Evolutionary conservation across 176 grass and related monocot species (phyloP).

Genomic region (Musa itinerans): DNA sequence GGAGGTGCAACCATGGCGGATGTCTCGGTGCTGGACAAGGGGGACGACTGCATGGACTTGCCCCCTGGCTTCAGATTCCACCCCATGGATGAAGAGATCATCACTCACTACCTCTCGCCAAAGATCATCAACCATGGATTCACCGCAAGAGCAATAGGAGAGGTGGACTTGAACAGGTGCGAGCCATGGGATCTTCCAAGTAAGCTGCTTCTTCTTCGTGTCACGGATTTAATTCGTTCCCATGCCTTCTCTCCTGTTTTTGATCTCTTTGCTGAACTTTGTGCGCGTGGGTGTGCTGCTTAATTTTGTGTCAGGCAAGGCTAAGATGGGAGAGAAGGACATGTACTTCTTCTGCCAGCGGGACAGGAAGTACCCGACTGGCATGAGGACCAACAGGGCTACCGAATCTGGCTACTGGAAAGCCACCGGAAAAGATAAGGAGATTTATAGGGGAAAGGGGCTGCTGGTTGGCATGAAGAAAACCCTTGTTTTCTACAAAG

Average conservation of each 20-base stretch:
- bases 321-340: conserved; percentile 91
- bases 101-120: conserved; percentile 70
- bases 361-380: conserved; percentile 94
- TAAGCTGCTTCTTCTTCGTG: background rate
- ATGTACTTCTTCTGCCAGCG: conserved; percentile 92
- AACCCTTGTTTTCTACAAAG: conserved; percentile 96
- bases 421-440: conserved; percentile 96
- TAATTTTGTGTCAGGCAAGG: conserved; percentile 30
- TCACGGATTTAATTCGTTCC: background rate
- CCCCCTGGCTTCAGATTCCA: conserved; percentile 92
- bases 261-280: background rate
- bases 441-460: conserved; percentile 51
- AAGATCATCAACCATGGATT: conserved; percentile 49
- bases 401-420: conserved; percentile 88
- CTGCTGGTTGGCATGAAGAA: conserved; percentile 96
- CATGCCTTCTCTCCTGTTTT: background rate
- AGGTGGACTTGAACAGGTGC: conserved; percentile 91
- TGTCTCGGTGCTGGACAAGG: background rate
- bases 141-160: conserved; percentile 55
- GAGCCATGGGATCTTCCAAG: conserved; percentile 90
- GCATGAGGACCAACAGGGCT: conserved; percentile 79
- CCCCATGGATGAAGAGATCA: conserved; percentile 91
- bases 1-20: background rate
- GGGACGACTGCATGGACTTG: conserved; percentile 35
- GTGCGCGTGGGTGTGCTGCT: background rate